Evolutionary conservation across 2,329 filamentous ascomycete species (phyloP).

Genomic region (Myriosclerotinia curreyana): DNA sequence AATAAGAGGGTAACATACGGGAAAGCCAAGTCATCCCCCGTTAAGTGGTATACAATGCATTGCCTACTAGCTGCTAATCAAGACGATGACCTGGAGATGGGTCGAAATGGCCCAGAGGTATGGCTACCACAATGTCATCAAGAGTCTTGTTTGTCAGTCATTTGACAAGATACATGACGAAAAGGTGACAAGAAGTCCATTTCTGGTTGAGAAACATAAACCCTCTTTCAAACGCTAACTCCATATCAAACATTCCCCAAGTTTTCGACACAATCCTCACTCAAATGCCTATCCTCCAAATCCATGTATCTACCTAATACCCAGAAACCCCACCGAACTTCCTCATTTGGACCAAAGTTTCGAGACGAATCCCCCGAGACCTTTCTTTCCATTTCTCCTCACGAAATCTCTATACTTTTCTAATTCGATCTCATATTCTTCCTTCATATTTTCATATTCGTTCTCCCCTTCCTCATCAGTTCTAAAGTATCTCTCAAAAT

Average conservation of each 20-base stretch:
- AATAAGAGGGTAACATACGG: background rate
- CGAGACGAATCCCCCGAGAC: background rate
- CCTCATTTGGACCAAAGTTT: conserved; percentile 16
- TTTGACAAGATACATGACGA: background rate
- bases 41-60: background rate
- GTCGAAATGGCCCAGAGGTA: background rate
- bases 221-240: background rate
- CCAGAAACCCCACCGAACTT: background rate
- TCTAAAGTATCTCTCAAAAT: conserved; percentile 12
- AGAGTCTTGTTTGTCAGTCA: conserved; percentile 7
- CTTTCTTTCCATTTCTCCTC: background rate
- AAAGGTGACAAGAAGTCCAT: background rate
- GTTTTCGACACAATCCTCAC: background rate
- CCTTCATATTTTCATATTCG: conserved; percentile 10
- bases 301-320: background rate
- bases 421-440: conserved; percentile 7
- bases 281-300: background rate
- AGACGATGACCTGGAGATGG: background rate
- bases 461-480: conserved; percentile 2
- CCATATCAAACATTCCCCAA: background rate
- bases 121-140: background rate
- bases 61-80: background rate
- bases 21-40: background rate
- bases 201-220: background rate
- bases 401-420: conserved; percentile 5